phyloP scores from a whole-genome alignment of 352 stramenopile genomes.

The Thraustochytrium sp. region DNA sequence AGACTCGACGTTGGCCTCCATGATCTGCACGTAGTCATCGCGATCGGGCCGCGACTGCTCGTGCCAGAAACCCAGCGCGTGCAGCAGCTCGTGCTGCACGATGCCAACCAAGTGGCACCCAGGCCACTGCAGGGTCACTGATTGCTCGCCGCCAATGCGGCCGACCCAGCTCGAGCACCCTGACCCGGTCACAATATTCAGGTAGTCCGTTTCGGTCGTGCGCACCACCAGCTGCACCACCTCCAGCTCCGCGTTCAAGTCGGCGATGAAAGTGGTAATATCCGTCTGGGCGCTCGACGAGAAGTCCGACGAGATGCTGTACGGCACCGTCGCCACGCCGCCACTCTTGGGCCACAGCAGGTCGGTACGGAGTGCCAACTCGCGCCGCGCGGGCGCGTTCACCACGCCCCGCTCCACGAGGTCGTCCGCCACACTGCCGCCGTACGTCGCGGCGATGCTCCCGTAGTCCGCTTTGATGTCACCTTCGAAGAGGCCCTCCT shows the following conservation, averaged over 20 bases:
- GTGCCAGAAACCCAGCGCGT: conserved; percentile 51
- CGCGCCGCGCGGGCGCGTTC: neutral
- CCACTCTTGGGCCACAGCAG: neutral
- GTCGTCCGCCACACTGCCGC: neutral
- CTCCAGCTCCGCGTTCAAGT: no score
- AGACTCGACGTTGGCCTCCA: neutral
- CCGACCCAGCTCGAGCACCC: neutral
- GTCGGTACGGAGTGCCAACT: neutral
- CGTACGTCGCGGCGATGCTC: neutral
- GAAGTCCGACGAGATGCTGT: no score
- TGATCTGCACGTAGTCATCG: conserved; percentile 44
- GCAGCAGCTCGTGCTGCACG: conserved; percentile 46
- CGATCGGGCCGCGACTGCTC: conserved; percentile 51
- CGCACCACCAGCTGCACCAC: no score
- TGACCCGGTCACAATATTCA: no score
- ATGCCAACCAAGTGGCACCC: neutral
- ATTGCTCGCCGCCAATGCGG: neutral
- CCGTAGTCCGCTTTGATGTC: neutral
- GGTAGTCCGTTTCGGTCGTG: no score
- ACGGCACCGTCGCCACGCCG: no score
- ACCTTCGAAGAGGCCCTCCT: neutral
- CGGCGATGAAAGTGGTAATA: no score
- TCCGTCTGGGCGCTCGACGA: no score
- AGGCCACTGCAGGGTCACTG: neutral
- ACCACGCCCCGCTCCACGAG: neutral